Base-by-base conservation (phyloP, 306 rosid species). In the Carpinus fangiana region DNA sequence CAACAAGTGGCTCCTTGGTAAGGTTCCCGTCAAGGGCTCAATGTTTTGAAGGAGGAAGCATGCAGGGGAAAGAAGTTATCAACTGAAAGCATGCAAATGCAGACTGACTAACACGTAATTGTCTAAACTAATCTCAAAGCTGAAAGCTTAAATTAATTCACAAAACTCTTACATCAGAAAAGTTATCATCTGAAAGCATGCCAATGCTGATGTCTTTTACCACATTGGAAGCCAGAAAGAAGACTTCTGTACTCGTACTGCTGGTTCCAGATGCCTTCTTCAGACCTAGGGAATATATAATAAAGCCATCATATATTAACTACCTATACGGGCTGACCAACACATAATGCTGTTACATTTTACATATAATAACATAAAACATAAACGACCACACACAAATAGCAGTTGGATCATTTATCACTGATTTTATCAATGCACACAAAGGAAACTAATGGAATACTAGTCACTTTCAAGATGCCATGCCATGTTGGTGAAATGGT, bases 131-230 rank as follows among this genome's bases (percentile, higher is more conserved):
- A 34, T 43, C 41, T 28, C 18, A 13, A 62, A 64, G 70, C 70
- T 34, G 12, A 64, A 46, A 70, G 73, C 72, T 55, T 67, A 72
- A 87, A 77, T 45, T 7, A 80, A 77, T 34, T 57, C 54, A 72
- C 65, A 69, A 82, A 45, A 64, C 43, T 52, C 65, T 80, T 84
- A 89, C 95, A 93, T 82, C 84, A 26, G 94, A 76, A 87, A 94
- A 92, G 76, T 90, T 83, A 66, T 90, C 97, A 76, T 94, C 96
- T 0, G 96, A 90, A 77, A 94, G 97, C 91, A 81, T 77, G 75
- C 61, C 72, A 71, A 90, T 70, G 59, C 47, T 75, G 77, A 88
- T 67, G 76, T 94, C 93, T 79, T 88, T 90, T 64, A 92, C 70
- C 76, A 76, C 83, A 45, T 89, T 90, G 50, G 93, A 89, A 84